These are phyloP conservation scores for Earliella scabrosa DNA, from an alignment of 1,284 basidiomycete species.

Conservation along the genomic window DNA sequence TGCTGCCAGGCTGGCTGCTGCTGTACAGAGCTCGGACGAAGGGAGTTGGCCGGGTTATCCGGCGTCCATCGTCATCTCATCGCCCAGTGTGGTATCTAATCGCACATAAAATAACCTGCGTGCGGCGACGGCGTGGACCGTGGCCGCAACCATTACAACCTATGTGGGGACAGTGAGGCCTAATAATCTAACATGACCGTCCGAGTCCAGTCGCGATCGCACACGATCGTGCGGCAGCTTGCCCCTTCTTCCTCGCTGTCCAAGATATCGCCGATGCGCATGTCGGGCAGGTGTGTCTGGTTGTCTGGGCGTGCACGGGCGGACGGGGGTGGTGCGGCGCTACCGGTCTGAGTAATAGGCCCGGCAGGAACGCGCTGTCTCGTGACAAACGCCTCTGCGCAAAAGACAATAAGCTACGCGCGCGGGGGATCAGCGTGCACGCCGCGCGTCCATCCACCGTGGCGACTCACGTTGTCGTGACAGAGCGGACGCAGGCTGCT, in stretches of 20 bases:
- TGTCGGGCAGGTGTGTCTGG: background rate
- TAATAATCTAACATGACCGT: constrained; percentile 26
- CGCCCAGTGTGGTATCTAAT: constrained; percentile 12
- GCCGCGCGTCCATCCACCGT: background rate
- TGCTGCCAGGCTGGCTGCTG: background rate
- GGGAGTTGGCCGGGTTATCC: too few species aligned
- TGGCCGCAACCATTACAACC: constrained; percentile 26
- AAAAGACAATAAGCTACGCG: constrained; percentile 22
- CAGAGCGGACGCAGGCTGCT: constrained; percentile 17
- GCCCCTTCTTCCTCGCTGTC: background rate
- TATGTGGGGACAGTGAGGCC: constrained; percentile 20
- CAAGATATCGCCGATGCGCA: background rate
- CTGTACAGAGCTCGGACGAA: background rate
- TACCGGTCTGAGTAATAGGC: constrained; percentile 1
- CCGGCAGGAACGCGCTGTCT: constrained; percentile 12
- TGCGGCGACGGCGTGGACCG: constrained; percentile 19
- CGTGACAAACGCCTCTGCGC: constrained; percentile 18
- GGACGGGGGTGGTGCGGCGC: background rate
- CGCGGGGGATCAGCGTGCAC: constrained; percentile 1
- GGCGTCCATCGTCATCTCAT: background rate
- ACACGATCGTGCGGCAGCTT: constrained; percentile 12
- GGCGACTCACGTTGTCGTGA: background rate
- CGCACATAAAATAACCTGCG: constrained; percentile 27
- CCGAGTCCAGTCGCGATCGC: constrained; percentile 16
- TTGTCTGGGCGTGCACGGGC: background rate